phyloP scores from a whole-genome alignment of 78 protist species.

The Dictyostelium discoideum region DNA sequence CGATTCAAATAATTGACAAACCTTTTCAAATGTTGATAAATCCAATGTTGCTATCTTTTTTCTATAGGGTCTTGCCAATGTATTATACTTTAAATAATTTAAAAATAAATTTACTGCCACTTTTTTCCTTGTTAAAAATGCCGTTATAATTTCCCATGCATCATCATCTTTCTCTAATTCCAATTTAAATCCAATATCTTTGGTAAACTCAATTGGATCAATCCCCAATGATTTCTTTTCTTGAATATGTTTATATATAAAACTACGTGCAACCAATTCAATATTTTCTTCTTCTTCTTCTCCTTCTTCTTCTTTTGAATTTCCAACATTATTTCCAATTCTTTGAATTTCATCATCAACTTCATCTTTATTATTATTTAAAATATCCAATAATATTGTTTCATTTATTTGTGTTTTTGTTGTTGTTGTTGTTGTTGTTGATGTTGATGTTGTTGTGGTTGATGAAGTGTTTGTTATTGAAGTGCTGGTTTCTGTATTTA shows the following conservation, averaged over 20 bases:
- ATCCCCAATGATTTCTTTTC: slow-evolving; percentile 1
- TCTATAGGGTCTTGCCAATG: slow-evolving; percentile 24
- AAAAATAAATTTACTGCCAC: slow-evolving; percentile 62
- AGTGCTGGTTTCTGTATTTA: not conserved
- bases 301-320: not conserved
- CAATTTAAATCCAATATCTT: slow-evolving; percentile 64
- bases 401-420: not conserved
- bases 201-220: slow-evolving; percentile 60
- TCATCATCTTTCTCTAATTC: slow-evolving; percentile 62
- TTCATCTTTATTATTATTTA: not conserved
- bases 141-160: slow-evolving; percentile 48
- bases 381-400: not conserved
- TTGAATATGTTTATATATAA: slow-evolving; percentile 29
- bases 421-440: not conserved
- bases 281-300: slow-evolving; percentile 11
- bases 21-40: slow-evolving; percentile 45
- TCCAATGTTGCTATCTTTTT: not conserved
- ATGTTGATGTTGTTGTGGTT: not conserved
- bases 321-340: not conserved
- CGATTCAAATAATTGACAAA: slow-evolving; percentile 25
- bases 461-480: not conserved
- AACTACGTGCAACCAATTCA: slow-evolving; percentile 24
- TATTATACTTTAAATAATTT: slow-evolving; percentile 43
- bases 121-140: slow-evolving; percentile 60
- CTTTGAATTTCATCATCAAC: not conserved